These are phyloP conservation scores for Fremontodendron californicum DNA, from an alignment of 345 rosid genomes.

Conservation along the genomic window DNA sequence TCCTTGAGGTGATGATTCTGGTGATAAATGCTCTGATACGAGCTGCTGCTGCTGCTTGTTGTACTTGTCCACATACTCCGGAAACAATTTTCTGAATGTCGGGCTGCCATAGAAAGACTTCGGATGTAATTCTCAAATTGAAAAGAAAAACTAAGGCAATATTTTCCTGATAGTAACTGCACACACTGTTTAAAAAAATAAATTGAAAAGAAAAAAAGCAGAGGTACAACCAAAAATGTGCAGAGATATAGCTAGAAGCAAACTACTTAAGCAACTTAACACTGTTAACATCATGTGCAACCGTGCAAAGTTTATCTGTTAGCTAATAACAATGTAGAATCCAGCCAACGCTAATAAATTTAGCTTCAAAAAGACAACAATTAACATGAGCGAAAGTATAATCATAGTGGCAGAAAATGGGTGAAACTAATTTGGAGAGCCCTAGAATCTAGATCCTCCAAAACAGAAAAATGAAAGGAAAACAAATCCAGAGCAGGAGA, in stretches of 20 bases:
- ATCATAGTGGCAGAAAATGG: not conserved
- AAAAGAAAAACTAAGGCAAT: not conserved
- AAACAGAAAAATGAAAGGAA: not conserved
- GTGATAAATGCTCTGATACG: constrained; percentile 33
- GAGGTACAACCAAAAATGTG: not conserved
- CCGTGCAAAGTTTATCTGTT: not conserved
- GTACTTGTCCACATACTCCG: constrained; percentile 81
- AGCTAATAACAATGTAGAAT: constrained; percentile 4
- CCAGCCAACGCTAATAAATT: not conserved
- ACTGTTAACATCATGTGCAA: not conserved
- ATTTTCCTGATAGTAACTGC: not conserved
- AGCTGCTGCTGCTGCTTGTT: constrained; percentile 65
- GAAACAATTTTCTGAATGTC: constrained; percentile 84
- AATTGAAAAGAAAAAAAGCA: not conserved
- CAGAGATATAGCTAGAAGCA: not conserved
- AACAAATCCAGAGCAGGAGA: not conserved
- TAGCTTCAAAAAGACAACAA: not conserved
- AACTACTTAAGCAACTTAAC: not conserved
- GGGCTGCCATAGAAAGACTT: constrained; percentile 43
- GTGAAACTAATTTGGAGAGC: not conserved
- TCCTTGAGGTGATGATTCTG: constrained; percentile 39
- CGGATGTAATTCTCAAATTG: not conserved
- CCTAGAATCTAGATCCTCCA: not conserved
- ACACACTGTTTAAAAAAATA: not conserved
- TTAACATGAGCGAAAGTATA: not conserved